A percentile compares a stretch with the other conserved stretches of the same genome.
Conservation (phyloP, 768 basidiomycete species). For the Russula sp. region DNA sequence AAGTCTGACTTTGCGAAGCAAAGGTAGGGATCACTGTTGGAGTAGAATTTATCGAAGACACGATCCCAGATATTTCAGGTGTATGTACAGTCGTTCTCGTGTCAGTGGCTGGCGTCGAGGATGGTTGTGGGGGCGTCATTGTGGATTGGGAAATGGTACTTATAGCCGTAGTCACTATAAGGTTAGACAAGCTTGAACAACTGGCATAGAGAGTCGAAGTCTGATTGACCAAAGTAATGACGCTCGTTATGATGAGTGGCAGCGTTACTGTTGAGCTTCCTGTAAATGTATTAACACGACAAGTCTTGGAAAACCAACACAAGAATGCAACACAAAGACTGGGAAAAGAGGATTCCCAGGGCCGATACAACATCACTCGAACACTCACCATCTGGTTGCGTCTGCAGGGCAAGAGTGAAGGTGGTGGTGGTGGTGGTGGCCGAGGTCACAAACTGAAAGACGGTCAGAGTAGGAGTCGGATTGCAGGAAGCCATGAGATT, state of each 20-base stretch:
- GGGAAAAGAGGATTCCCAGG: background rate
- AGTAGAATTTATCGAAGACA: conserved; percentile 9
- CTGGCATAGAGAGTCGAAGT: conserved; percentile 25
- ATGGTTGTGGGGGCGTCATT: background rate
- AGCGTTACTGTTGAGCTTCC: conserved; percentile 22
- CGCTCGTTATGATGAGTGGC: conserved; percentile 20
- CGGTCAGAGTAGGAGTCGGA: conserved; percentile 20
- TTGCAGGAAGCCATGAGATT: conserved; percentile 24
- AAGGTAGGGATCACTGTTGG: conserved; percentile 4
- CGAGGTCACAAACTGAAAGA: conserved; percentile 23
- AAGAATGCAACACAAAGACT: background rate
- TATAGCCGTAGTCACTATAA: background rate
- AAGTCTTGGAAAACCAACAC: background rate
- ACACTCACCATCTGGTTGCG: conserved; percentile 23
- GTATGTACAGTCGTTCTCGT: background rate
- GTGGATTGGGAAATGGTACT: background rate
- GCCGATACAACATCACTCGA: background rate
- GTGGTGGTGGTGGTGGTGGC: conserved; percentile 14
- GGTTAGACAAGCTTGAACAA: background rate
- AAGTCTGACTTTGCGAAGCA: too few species aligned
- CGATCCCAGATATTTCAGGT: conserved; percentile 1
- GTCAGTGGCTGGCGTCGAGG: background rate
- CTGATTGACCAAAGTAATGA: conserved; percentile 19
- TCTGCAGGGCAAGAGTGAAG: conserved; percentile 19
- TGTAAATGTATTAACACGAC: conserved; percentile 7